Evolutionary conservation across 2,329 filamentous ascomycete genomes (phyloP).

Genomic region (Dothideomycetes sp.): DNA sequence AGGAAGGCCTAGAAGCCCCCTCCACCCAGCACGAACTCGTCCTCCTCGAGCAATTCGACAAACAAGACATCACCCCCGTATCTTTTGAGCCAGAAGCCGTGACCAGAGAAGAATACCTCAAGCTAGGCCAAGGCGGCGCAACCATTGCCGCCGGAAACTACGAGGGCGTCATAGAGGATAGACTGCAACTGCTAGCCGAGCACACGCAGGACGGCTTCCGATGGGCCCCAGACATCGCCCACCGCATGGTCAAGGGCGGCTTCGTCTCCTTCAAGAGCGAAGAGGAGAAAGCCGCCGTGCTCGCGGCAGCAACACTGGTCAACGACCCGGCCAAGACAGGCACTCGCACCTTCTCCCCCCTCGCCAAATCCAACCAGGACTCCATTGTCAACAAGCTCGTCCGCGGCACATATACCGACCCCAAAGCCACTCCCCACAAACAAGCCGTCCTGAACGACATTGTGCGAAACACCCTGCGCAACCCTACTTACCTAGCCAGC

Average conservation of each 20-base stretch:
- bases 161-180: slow-evolving; percentile 16
- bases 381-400: slow-evolving; percentile 15
- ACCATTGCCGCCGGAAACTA: slow-evolving; percentile 17
- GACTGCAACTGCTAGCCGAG: slow-evolving; percentile 13
- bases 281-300: slow-evolving; percentile 12
- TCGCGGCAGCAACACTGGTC: slow-evolving; percentile 8
- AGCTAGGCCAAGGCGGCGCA: slow-evolving; percentile 13
- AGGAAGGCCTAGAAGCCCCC: background rate
- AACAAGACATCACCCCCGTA: slow-evolving; percentile 10
- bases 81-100: slow-evolving; percentile 8
- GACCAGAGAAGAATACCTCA: slow-evolving; percentile 10
- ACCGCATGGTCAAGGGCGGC: slow-evolving; percentile 13
- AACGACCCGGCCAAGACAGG: slow-evolving; percentile 2
- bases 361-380: slow-evolving; percentile 9
- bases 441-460: slow-evolving; percentile 15
- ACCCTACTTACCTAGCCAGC: slow-evolving; percentile 15
- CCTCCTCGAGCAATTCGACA: slow-evolving; percentile 12
- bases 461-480: slow-evolving; percentile 12
- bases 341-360: slow-evolving; percentile 8
- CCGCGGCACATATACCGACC: slow-evolving; percentile 14
- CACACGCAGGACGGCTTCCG: slow-evolving; percentile 11
- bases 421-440: slow-evolving; percentile 11
- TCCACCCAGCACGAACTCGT: slow-evolving; percentile 11
- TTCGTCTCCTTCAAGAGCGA: slow-evolving; percentile 11
- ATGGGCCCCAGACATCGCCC: slow-evolving; percentile 11